Evolutionary conservation across 768 basidiomycete genomes (phyloP), one percentile per base, ranked within the genome.

Genomic region (Collybiopsis confluens): DNA sequence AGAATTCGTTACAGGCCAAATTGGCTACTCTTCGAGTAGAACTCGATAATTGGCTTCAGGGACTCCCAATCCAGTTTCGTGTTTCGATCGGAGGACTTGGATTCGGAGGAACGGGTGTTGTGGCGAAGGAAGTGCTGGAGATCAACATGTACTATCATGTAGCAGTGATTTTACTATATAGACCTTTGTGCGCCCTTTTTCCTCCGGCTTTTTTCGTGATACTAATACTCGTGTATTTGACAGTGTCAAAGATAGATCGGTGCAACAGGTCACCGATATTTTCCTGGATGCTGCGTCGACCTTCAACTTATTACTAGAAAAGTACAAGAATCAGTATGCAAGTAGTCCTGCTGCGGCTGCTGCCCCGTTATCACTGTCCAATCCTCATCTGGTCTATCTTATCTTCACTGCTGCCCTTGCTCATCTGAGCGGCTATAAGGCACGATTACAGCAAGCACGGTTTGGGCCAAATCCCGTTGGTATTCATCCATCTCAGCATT

Each of bases 71-170:
- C 38, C 58, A 60, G 16, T 66, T 64, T 54, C 62, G 60, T 2
- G 60, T 68, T 27, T 59, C 61, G 4, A 59, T 65, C 16, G 66
- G 66, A 7, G 44, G 44, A n/a, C 5, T 24, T 10, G 44, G 44
- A 7, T 45, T 45, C n/a, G 44, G 44, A 45, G 44, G 18, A 24
- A 9, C 23, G 11, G 21, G 21, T 26, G 18, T 24, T 9, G 55
- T 54, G 21, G 47, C 55, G 8, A 59, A 60, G 7, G 56, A 61
- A n/a, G 62, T 68, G 16, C 49, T 68, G 37, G 66, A 68, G 53
- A 58, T 61, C 36, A 64, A 68, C 28, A 66, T 68, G 66, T 55
- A 65, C 18, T 66, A 66, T 51, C 65, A 68, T 24, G 61, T 66
- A 23, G 65, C 64, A 4, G 54, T 62, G 20, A 65, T 64, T 27